Conservation (phyloP, 306 rosid genomes). For the Vigna trinervia region DNA sequence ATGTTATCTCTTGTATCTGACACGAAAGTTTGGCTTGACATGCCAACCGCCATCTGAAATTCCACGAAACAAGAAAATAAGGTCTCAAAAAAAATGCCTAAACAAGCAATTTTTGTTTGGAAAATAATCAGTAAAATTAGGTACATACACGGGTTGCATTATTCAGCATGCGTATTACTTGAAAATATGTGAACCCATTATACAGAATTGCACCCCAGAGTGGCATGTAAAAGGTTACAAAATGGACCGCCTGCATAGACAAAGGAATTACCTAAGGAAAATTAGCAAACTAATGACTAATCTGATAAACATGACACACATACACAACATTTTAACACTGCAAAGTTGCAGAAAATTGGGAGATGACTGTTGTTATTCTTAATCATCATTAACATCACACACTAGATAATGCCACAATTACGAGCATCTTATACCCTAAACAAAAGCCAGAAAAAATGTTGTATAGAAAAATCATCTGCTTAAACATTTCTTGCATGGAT, state of each 20-base stretch:
- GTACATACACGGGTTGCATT: conserved; percentile 93
- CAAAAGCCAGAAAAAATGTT: not conserved
- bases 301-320: conserved; percentile 28
- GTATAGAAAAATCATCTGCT: not conserved
- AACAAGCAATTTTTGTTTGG: conserved; percentile 21
- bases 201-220: conserved; percentile 99
- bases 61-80: conserved; percentile 45
- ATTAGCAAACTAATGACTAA: conserved; percentile 19
- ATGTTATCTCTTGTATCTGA: conserved; percentile 82
- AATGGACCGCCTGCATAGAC: conserved; percentile 83
- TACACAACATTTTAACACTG: conserved; percentile 20
- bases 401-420: conserved; percentile 7
- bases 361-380: conserved; percentile 14
- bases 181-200: conserved; percentile 89
- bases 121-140: conserved; percentile 36
- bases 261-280: conserved; percentile 18
- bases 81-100: conserved; percentile 39
- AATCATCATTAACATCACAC: conserved; percentile 9
- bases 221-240: conserved; percentile 90
- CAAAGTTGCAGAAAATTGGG: conserved; percentile 31
- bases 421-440: conserved; percentile 16
- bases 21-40: conserved; percentile 74
- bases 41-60: conserved; percentile 97
- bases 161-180: conserved; percentile 97
- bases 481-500: conserved; percentile 22